Conservation (phyloP, 78 protist genomes). For the Trichosphaerium sp. region DNA sequence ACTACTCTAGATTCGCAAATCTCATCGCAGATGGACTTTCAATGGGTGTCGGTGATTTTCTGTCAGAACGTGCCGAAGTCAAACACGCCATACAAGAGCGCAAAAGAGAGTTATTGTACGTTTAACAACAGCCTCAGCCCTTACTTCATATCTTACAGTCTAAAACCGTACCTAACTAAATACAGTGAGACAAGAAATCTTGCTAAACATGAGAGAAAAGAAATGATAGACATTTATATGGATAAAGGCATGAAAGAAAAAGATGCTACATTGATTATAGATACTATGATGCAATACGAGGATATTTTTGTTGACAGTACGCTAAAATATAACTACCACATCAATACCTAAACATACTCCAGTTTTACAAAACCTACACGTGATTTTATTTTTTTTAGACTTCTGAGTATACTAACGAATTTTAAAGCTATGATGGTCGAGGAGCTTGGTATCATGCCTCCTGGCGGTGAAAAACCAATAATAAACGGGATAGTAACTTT, state of each 20-base stretch:
- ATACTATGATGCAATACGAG: background rate
- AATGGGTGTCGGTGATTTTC: slow-evolving; percentile 77
- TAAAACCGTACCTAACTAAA: background rate
- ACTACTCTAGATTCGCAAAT: slow-evolving; percentile 73
- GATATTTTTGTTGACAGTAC: slow-evolving; percentile 8
- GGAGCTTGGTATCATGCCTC: slow-evolving; percentile 30
- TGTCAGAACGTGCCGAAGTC: slow-evolving; percentile 53
- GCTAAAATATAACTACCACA: background rate
- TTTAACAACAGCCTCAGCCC: background rate
- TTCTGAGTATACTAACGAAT: background rate
- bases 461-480: slow-evolving; percentile 6
- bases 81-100: slow-evolving; percentile 36
- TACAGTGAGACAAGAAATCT: slow-evolving; percentile 31
- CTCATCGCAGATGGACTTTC: slow-evolving; percentile 67
- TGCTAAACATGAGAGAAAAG: slow-evolving; percentile 39
- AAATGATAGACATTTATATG: slow-evolving; percentile 47
- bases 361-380: background rate
- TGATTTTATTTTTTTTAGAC: background rate
- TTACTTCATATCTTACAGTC: background rate
- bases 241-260: slow-evolving; percentile 42
- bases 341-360: background rate
- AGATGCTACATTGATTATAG: slow-evolving; percentile 21
- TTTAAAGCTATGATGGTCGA: slow-evolving; percentile 25
- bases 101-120: slow-evolving; percentile 31
- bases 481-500: background rate